Conservation (phyloP, 257 asterid species). For the Cinchona pubescens region DNA sequence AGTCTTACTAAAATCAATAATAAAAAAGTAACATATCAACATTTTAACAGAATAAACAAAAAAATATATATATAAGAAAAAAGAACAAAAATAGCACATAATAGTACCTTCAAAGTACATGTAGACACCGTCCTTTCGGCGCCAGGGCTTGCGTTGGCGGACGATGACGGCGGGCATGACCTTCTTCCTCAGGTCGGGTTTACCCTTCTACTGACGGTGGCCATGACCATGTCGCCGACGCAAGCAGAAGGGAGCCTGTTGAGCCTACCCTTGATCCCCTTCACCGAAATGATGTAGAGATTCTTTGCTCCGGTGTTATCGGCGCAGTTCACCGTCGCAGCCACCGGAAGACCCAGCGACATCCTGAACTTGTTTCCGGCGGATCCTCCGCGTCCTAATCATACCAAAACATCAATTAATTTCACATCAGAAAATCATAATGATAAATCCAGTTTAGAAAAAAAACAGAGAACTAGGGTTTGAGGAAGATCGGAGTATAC, state of each 20-base stretch:
- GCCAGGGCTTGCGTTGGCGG: slow-evolving; percentile 76
- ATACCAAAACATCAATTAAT: neutral
- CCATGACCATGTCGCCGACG: slow-evolving; percentile 73
- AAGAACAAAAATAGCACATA: neutral
- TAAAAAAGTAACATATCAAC: neutral
- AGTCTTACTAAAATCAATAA: neutral
- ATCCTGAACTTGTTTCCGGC: slow-evolving; percentile 67
- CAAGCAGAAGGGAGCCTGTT: slow-evolving; percentile 66
- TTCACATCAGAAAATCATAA: no score
- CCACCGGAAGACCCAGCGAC: slow-evolving; percentile 74
- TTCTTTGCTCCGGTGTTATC: slow-evolving; percentile 71
- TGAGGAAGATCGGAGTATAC: slow-evolving; percentile 18
- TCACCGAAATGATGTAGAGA: slow-evolving; percentile 60
- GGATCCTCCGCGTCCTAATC: slow-evolving; percentile 56
- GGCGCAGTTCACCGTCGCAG: slow-evolving; percentile 70
- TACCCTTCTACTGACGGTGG: slow-evolving; percentile 69
- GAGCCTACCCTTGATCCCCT: slow-evolving; percentile 60
- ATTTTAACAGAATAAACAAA: neutral
- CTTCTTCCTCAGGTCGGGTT: slow-evolving; percentile 72
- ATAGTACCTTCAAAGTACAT: slow-evolving; percentile 59
- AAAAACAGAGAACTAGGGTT: neutral
- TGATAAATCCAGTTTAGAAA: neutral
- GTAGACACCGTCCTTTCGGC: slow-evolving; percentile 76
- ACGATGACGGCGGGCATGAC: slow-evolving; percentile 82
- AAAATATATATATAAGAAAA: neutral